phyloP scores from a whole-genome alignment of 345 rosid genomes.

The Arabis alpina region DNA sequence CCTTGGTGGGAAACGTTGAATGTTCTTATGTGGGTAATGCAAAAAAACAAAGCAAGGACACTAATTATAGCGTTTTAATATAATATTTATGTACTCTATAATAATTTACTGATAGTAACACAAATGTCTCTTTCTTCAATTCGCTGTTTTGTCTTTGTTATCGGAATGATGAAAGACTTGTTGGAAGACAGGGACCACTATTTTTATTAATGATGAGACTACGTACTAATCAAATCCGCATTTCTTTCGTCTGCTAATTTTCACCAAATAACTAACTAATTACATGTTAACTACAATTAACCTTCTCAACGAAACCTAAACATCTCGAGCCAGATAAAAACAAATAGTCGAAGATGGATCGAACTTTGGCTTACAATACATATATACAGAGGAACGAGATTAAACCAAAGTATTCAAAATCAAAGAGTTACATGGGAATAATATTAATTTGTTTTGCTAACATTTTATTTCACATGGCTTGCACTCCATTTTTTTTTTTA shows the following conservation, averaged over 20 bases:
- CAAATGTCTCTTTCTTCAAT: constrained; percentile 22
- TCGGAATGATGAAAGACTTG: constrained; percentile 18
- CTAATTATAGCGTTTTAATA: not conserved
- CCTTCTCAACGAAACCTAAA: not conserved
- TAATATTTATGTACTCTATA: not conserved
- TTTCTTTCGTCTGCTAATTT: constrained; percentile 9
- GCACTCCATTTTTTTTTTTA: no score
- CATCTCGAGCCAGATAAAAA: not conserved
- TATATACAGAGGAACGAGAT: not conserved
- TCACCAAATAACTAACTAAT: not conserved
- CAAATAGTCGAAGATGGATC: not conserved
- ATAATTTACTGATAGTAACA: constrained; percentile 18
- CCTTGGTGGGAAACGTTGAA: constrained; percentile 26
- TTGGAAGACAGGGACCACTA: constrained; percentile 14
- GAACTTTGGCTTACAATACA: not conserved
- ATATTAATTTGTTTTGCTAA: no score
- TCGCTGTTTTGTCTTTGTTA: constrained; percentile 18
- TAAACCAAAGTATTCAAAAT: not conserved
- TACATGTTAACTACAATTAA: not conserved
- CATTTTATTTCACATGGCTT: no score
- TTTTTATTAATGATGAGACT: constrained; percentile 15
- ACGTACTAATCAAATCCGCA: constrained; percentile 7
- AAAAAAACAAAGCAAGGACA: not conserved
- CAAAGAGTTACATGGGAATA: not conserved
- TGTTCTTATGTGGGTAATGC: not conserved